These are phyloP conservation scores for Nakazawaea anatomiae DNA, from an alignment of 805 yeast species.

Conservation along the genomic window DNA sequence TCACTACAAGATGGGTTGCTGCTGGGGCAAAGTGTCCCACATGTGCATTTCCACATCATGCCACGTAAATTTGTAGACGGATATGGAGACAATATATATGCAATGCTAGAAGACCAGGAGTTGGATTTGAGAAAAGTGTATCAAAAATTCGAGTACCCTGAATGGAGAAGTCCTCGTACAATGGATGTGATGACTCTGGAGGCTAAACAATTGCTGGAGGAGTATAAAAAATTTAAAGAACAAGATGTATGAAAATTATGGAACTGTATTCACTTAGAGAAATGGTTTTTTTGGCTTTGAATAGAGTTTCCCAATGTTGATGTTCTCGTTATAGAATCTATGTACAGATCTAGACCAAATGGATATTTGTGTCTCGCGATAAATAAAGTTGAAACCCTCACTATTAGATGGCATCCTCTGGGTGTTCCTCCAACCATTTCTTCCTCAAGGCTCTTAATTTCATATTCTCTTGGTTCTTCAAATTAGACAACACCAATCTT, in stretches of 20 bases:
- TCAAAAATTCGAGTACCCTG: conserved; percentile 32
- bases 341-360: no score
- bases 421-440: conserved; percentile 12
- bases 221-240: conserved; percentile 26
- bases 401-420: conserved; percentile 8
- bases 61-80: conserved; percentile 67
- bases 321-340: no score
- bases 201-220: conserved; percentile 47
- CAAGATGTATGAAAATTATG: background rate
- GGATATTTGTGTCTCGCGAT: no score
- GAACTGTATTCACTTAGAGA: background rate
- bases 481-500: conserved; percentile 56
- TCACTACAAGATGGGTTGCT: conserved; percentile 96
- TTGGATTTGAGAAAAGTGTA: conserved; percentile 37
- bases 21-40: conserved; percentile 96
- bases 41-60: conserved; percentile 87
- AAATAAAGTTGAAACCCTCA: no score
- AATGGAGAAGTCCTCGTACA: conserved; percentile 51
- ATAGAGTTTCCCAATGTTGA: no score
- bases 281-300: no score
- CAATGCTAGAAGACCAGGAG: conserved; percentile 51
- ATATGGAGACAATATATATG: conserved; percentile 68
- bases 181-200: conserved; percentile 66
- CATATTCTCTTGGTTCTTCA: conserved; percentile 48
- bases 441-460: conserved; percentile 25